These are phyloP conservation scores for Saccharomyces hybrid DNA, from an alignment of 1,139 yeast species.

Conservation along the genomic window DNA sequence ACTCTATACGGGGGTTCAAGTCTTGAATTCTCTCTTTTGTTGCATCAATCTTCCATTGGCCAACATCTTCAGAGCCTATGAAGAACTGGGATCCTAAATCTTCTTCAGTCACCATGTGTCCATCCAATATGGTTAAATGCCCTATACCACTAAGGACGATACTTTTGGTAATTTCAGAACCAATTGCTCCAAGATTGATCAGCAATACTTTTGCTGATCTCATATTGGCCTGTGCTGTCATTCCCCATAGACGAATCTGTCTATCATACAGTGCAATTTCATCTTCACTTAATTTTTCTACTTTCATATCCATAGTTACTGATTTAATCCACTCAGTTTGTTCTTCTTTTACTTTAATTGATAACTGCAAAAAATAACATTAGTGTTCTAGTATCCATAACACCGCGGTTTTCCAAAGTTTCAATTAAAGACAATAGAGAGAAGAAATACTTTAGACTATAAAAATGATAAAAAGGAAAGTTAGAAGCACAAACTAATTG, in stretches of 20 bases:
- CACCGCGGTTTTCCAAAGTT: background rate
- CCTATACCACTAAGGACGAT: conserved; percentile 90
- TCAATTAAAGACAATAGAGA: background rate
- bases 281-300: conserved; percentile 37
- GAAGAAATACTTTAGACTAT: background rate
- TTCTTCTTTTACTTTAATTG: background rate
- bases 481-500: background rate
- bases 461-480: background rate
- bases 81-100: conserved; percentile 79
- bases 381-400: background rate
- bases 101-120: conserved; percentile 43
- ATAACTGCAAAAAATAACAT: background rate
- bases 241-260: conserved; percentile 94
- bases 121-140: conserved; percentile 61
- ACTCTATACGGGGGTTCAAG: conserved; percentile 67
- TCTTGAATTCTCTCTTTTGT: conserved; percentile 52
- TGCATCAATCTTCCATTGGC: conserved; percentile 47
- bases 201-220: conserved; percentile 65
- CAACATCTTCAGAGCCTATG: conserved; percentile 49
- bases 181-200: conserved; percentile 62
- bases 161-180: conserved; percentile 76
- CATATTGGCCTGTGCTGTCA: conserved; percentile 81
- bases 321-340: background rate
- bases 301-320: background rate
- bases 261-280: conserved; percentile 91